These are phyloP conservation scores for Magnolia changhungtana DNA, from an alignment of 164 flowering plant genomes.

Conservation along the genomic window DNA sequence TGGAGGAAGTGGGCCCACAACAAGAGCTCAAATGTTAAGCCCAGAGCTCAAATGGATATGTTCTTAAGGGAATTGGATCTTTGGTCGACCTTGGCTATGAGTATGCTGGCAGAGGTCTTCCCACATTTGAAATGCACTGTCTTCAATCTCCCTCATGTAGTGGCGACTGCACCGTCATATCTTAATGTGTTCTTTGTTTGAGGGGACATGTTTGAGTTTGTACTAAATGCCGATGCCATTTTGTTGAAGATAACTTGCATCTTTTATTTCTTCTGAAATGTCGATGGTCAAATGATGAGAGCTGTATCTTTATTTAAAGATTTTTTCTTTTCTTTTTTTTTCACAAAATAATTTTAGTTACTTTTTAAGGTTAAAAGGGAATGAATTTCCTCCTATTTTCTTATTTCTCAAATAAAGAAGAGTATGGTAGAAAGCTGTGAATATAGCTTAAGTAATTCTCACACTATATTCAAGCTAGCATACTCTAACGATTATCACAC, in stretches of 20 bases:
- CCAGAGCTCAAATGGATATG: background rate
- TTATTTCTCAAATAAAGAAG: too few species aligned
- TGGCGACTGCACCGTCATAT: background rate
- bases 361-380: too few species aligned
- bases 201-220: constrained; percentile 1
- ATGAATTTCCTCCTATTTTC: too few species aligned
- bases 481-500: too few species aligned
- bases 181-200: background rate
- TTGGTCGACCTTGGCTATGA: background rate
- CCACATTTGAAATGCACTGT: background rate
- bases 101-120: constrained; percentile 3
- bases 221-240: constrained; percentile 1
- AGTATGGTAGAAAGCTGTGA: too few species aligned
- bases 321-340: too few species aligned
- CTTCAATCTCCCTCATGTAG: constrained; percentile 3
- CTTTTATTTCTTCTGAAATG: too few species aligned
- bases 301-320: too few species aligned
- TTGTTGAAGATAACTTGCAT: background rate
- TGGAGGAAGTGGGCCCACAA: background rate
- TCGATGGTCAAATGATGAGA: too few species aligned
- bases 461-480: too few species aligned
- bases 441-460: too few species aligned
- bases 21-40: background rate
- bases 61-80: constrained; percentile 2
- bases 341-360: too few species aligned